These are phyloP conservation scores for Fraxinus latifolia DNA, from an alignment of 305 asterid species.

Conservation along the genomic window DNA sequence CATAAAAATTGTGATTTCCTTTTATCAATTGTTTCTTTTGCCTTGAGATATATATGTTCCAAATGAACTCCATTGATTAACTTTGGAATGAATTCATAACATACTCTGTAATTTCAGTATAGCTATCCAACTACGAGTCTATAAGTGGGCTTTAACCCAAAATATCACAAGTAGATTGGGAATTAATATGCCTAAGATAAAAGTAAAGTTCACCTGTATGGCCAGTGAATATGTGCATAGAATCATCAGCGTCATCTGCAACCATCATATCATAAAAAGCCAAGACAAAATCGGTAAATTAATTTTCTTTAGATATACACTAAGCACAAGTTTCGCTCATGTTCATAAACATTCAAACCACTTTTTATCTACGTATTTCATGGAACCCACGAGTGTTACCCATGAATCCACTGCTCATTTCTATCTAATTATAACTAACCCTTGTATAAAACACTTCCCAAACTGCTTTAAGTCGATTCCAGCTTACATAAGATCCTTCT, in stretches of 20 bases:
- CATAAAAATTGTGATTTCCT: not conserved
- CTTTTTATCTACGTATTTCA: too few species aligned
- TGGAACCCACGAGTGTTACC: too few species aligned
- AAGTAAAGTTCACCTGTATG: constrained; percentile 51
- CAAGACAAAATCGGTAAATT: constrained; percentile 5
- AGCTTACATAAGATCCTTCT: not conserved
- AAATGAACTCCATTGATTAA: not conserved
- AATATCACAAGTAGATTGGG: too few species aligned
- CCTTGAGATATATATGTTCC: not conserved
- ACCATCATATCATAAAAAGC: constrained; percentile 19
- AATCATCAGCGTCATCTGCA: constrained; percentile 75
- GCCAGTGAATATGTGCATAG: constrained; percentile 77
- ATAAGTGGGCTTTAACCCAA: too few species aligned
- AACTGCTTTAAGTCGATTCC: not conserved
- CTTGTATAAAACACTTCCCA: too few species aligned
- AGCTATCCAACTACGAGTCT: too few species aligned
- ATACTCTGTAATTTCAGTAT: too few species aligned
- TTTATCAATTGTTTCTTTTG: not conserved
- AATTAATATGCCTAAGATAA: not conserved
- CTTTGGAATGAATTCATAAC: not conserved
- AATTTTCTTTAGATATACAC: not conserved
- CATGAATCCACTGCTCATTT: too few species aligned
- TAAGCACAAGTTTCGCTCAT: too few species aligned
- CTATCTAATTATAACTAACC: too few species aligned
- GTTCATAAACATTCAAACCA: too few species aligned